Evolutionary conservation across 257 asterid genomes (phyloP), one percentile per base, ranked within the genome.

Genomic region (Coffea eugenioides): DNA sequence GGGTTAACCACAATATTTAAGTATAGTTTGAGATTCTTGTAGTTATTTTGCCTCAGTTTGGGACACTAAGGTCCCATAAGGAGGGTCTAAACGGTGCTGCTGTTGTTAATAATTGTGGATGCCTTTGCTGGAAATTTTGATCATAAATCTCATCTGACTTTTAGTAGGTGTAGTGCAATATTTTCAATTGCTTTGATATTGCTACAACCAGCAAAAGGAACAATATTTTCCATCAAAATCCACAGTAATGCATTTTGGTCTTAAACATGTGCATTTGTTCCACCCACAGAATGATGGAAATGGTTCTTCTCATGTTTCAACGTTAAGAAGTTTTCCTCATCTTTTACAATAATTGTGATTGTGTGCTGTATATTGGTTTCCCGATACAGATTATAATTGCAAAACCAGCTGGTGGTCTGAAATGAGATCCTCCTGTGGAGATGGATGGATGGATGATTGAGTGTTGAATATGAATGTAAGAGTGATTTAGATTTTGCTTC

Each of bases 321-420:
- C 12, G 36, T 21, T 12, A 57, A 21, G 6, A 56, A 18, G 8
- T 57, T 57, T 39, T 45, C 12, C 21, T 27, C 51, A 23, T 49
- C 8, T 43, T 21, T 15, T 49, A n/a, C 27, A 5, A 51, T 16
- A 15, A 25, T 45, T 18, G 12, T 4, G 15, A 18, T 73, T 9
- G 43, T 43, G 18, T 52, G 0, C 4, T 75, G 48, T 62, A 74
- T n/a, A 56, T 12, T 68, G 31, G 61, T 27, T 48, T 71, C 61
- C 62, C n/a, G 45, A 65, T 76, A 79, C 87, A 89, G 92, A 89
- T 89, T 77, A 89, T 89, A 77, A 87, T 89, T 89, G 84, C 92
- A 69, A 89, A 87, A 77, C 92, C 90, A 34, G 92, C 92, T 49
- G 92, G 92, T 61, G 92, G 92, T 59, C 92, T 90, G 18, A 82